Evolutionary conservation across 495 filamentous ascomycete species (phyloP).

Genomic region (Aspergillus cavernicola): DNA sequence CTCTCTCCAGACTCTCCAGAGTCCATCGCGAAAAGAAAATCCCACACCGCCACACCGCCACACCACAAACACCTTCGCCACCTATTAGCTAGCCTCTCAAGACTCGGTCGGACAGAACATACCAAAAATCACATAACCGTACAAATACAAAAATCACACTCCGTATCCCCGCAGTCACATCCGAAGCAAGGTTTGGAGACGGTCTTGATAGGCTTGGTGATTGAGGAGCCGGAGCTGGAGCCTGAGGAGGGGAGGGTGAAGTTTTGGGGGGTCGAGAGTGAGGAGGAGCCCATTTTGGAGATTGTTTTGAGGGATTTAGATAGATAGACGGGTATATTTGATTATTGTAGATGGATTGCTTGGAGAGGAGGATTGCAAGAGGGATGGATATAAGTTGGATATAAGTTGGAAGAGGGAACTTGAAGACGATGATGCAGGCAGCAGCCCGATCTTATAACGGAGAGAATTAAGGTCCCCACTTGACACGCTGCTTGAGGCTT

Average conservation of each 20-base stretch:
- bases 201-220: conserved; percentile 40
- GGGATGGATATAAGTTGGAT: neutral
- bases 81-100: too few species aligned
- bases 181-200: conserved; percentile 45
- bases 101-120: too few species aligned
- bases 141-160: conserved; percentile 45
- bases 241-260: conserved; percentile 29
- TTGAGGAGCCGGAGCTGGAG: conserved; percentile 30
- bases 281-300: conserved; percentile 18
- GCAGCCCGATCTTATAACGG: neutral
- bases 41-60: too few species aligned
- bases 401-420: neutral
- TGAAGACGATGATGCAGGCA: conserved; percentile 5
- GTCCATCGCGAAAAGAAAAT: too few species aligned
- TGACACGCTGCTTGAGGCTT: neutral
- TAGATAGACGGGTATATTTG: too few species aligned
- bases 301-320: too few species aligned
- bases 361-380: neutral
- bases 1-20: too few species aligned
- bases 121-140: conserved; percentile 36
- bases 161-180: conserved; percentile 43
- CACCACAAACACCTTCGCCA: too few species aligned
- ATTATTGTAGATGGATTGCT: neutral
- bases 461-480: neutral
- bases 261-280: conserved; percentile 24